A percentile compares a stretch with the other conserved stretches of the same genome.
Conservation (phyloP, 768 basidiomycete species). For the Tricholoma bakamatsutake region DNA sequence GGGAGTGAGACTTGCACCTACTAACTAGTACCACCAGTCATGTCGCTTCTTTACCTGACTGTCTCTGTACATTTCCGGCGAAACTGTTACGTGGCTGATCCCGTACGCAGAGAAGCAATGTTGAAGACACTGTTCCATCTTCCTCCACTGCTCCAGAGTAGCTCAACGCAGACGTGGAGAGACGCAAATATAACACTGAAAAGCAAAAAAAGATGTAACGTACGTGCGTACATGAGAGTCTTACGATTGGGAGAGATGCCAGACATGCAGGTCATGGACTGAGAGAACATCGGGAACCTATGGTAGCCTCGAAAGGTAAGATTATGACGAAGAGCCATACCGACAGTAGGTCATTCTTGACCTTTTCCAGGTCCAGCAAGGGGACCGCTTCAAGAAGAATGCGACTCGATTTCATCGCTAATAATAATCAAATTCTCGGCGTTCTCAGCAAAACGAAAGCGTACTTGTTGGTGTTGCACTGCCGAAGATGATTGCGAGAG, state of each 20-base stretch:
- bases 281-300: slow-evolving; percentile 42
- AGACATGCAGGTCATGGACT: slow-evolving; percentile 48
- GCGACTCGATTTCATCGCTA: slow-evolving; percentile 41
- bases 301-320: neutral
- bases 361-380: slow-evolving; percentile 41
- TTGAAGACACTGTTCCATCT: slow-evolving; percentile 41
- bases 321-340: slow-evolving; percentile 21
- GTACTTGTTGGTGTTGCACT: slow-evolving; percentile 48
- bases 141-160: slow-evolving; percentile 44
- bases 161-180: slow-evolving; percentile 48
- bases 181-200: slow-evolving; percentile 45
- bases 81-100: slow-evolving; percentile 49
- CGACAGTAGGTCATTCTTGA: slow-evolving; percentile 41
- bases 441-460: slow-evolving; percentile 7
- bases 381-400: slow-evolving; percentile 50
- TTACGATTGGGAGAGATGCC: slow-evolving; percentile 51
- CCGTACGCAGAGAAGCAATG: slow-evolving; percentile 49
- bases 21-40: slow-evolving; percentile 7
- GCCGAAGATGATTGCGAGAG: slow-evolving; percentile 46
- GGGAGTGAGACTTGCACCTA: slow-evolving; percentile 30
- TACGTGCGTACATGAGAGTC: slow-evolving; percentile 9
- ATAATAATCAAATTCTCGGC: neutral
- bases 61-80: slow-evolving; percentile 39
- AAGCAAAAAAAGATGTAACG: neutral
- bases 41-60: slow-evolving; percentile 25